Evolutionary conservation across 164 flowering plant species (phyloP).

Genomic region (Chimonanthus praecox): DNA sequence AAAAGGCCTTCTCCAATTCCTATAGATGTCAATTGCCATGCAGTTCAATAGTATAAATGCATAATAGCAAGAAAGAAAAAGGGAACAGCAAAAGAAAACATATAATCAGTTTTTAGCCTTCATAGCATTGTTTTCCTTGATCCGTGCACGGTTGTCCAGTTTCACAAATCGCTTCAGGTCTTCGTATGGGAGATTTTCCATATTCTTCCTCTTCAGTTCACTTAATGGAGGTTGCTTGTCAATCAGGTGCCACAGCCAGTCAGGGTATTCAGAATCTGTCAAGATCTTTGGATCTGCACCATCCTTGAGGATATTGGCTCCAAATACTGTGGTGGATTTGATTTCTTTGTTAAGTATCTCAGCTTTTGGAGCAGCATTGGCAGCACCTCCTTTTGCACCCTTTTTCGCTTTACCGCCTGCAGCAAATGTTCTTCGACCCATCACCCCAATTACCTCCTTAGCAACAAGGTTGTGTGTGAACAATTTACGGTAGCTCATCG

Average conservation of each 20-base stretch:
- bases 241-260: slow-evolving; percentile 79
- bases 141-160: slow-evolving; percentile 78
- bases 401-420: slow-evolving; percentile 45
- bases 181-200: slow-evolving; percentile 63
- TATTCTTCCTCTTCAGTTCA: slow-evolving; percentile 63
- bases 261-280: slow-evolving; percentile 84
- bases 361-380: slow-evolving; percentile 54
- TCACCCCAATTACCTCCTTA: slow-evolving; percentile 28
- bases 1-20: not conserved
- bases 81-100: slow-evolving; percentile 1
- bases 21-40: not conserved
- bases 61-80: not conserved
- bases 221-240: slow-evolving; percentile 73
- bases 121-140: slow-evolving; percentile 67
- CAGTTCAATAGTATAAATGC: not conserved
- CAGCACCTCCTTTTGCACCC: slow-evolving; percentile 59
- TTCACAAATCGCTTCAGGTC: slow-evolving; percentile 80
- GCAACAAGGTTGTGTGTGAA: slow-evolving; percentile 29
- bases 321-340: slow-evolving; percentile 66
- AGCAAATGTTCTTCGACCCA: slow-evolving; percentile 38
- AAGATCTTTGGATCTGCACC: slow-evolving; percentile 71
- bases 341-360: slow-evolving; percentile 68
- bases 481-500: slow-evolving; percentile 30
- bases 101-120: slow-evolving; percentile 64
- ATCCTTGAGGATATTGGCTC: slow-evolving; percentile 84